Conservation (phyloP, 179 eudicot species). For the Drosera spatulata region DNA sequence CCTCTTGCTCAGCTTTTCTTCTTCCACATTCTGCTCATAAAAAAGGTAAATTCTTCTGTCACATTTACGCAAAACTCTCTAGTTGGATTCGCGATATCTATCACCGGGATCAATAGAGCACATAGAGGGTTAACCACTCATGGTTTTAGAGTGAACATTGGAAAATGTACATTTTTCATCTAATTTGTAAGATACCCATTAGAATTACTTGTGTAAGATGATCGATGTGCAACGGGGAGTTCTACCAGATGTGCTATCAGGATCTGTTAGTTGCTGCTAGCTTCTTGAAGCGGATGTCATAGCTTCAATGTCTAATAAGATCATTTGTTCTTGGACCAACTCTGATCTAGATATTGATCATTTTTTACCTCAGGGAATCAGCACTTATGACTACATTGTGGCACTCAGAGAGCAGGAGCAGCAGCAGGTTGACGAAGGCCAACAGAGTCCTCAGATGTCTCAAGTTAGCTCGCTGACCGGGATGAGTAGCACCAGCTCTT, state of each 20-base stretch:
- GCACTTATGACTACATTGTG: slow-evolving; percentile 96
- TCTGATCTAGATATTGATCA: neutral
- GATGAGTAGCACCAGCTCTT: slow-evolving; percentile 91
- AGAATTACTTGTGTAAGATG: no score
- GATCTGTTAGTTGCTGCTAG: no score
- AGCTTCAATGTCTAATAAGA: neutral
- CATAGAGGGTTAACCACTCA: no score
- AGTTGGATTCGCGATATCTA: no score
- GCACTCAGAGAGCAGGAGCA: slow-evolving; percentile 98
- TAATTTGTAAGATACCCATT: no score
- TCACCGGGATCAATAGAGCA: no score
- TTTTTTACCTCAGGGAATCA: slow-evolving; percentile 53
- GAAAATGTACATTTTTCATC: no score
- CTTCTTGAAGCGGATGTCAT: no score
- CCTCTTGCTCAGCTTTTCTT: slow-evolving; percentile 95
- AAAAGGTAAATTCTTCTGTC: slow-evolving; percentile 43
- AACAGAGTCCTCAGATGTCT: slow-evolving; percentile 99
- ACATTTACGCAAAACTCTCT: neutral
- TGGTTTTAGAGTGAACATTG: no score
- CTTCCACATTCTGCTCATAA: slow-evolving; percentile 93
- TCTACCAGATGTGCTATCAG: no score
- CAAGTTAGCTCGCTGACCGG: slow-evolving; percentile 89
- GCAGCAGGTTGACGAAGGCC: slow-evolving; percentile 68
- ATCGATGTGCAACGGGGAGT: no score
- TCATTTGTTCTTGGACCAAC: neutral